Base-by-base conservation (phyloP, 106 monocot species). In the Acorus gramineus region DNA sequence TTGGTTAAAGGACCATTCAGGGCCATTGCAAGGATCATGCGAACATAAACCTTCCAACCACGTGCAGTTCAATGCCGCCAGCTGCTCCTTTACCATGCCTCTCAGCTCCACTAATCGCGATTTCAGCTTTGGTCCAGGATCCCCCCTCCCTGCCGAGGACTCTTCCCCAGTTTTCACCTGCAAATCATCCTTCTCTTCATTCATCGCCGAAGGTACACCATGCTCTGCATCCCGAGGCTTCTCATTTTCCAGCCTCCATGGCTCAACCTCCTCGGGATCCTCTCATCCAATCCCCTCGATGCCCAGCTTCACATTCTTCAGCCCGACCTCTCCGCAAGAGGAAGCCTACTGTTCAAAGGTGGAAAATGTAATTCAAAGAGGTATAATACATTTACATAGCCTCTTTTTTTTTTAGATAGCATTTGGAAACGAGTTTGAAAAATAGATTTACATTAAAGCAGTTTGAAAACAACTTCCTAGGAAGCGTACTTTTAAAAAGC, bases 121-220 rank as follows among this genome's bases (percentile, higher is more conserved):
- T 61, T 63, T 89, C 56, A 93, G 89, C 67, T 93, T 89, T 53
- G 74, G 71, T 63, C 78, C 69, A 51, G 60, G 54, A 52, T 66
- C 81, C 12, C 80, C 62, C 0, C 28, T 61, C 42, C 9, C 61
- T 12, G 64, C 55, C 28, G 74, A 70, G 57, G 44, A 9, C 68
- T 66, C 71, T 56, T 76, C 86, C 2, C 81, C 80, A 13, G 54
- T 70, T 57, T 82, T 82, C 49, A 78, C 81, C 50, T 90, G 81
- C 72, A 72, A 79, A 50, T 81, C 86, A 66, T 83, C 86, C 8
- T 89, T 84, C 55, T 94, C 86, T n/a, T 66, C 84, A 8, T 79
- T 81, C 49, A 48, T 73, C 55, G 57, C 49, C 5, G 62, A 76
- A 28, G 49, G 14, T 5, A 63, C 60, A 7, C 70, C 86, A 50